These are phyloP conservation scores for Peltaster fructicola DNA, from an alignment of 2,329 filamentous ascomycete genomes.

Conservation along the genomic window DNA sequence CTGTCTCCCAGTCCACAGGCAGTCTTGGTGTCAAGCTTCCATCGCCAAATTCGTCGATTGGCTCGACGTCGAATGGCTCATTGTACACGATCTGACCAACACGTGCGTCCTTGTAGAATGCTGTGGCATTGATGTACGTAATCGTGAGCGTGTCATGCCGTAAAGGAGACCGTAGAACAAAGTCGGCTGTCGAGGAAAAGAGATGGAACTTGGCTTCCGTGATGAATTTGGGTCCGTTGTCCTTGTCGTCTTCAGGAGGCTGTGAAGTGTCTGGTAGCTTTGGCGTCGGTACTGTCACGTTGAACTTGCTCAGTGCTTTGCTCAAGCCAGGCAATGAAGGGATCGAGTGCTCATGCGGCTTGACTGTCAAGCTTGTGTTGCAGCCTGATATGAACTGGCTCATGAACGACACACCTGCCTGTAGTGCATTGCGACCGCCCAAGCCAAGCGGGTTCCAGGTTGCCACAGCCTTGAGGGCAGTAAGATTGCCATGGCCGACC, in stretches of 20 bases:
- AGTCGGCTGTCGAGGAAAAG: conserved; percentile 69
- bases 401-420: conserved; percentile 52
- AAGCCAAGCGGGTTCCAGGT: conserved; percentile 54
- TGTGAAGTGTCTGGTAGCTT: conserved; percentile 37
- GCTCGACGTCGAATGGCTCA: conserved; percentile 56
- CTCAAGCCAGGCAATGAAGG: conserved; percentile 58
- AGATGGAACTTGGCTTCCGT: conserved; percentile 72
- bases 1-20: conserved; percentile 65
- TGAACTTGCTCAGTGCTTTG: conserved; percentile 51
- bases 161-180: conserved; percentile 67
- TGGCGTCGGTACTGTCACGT: conserved; percentile 55
- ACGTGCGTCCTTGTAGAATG: conserved; percentile 60
- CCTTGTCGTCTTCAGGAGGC: conserved; percentile 21
- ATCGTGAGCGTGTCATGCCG: conserved; percentile 55
- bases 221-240: conserved; percentile 50
- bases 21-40: conserved; percentile 54
- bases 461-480: conserved; percentile 47
- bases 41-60: conserved; percentile 20
- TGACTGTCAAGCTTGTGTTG: conserved; percentile 65
- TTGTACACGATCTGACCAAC: conserved; percentile 64
- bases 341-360: conserved; percentile 53
- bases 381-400: conserved; percentile 76
- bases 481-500: conserved; percentile 54
- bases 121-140: conserved; percentile 65
- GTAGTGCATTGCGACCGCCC: conserved; percentile 42